phyloP scores from a whole-genome alignment of 2,329 filamentous ascomycete genomes.

The Macrophomina phaseolina region DNA sequence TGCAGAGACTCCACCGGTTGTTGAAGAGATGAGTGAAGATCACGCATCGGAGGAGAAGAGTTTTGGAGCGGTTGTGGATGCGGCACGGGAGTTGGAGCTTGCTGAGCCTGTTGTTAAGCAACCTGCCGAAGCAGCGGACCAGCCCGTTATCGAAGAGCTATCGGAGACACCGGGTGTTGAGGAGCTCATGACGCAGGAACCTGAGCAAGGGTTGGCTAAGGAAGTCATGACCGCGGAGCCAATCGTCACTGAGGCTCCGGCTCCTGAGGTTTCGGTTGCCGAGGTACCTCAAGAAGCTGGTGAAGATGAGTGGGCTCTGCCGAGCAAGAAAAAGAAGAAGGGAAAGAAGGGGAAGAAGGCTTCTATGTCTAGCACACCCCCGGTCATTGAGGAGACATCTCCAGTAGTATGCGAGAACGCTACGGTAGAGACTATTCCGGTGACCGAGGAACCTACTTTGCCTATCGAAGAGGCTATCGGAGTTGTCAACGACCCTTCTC shows the following conservation, averaged over 20 bases:
- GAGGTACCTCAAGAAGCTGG: slow-evolving; percentile 25
- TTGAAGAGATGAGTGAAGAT: not conserved
- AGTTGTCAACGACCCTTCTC: too few species aligned
- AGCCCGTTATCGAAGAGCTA: not conserved
- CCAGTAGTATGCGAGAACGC: not conserved
- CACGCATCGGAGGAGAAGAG: not conserved
- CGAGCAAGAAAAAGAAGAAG: slow-evolving; percentile 33
- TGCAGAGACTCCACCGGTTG: not conserved
- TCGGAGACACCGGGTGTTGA: too few species aligned
- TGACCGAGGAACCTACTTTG: too few species aligned
- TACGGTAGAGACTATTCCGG: too few species aligned
- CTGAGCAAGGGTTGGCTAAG: not conserved
- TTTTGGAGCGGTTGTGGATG: not conserved
- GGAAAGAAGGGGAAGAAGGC: slow-evolving; percentile 32
- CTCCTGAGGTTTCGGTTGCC: not conserved
- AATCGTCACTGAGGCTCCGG: not conserved
- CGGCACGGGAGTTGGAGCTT: not conserved
- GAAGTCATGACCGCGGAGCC: not conserved
- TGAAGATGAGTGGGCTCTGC: slow-evolving; percentile 27
- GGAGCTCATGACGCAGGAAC: too few species aligned
- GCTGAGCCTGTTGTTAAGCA: not conserved
- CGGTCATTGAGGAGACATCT: not conserved
- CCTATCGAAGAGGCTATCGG: too few species aligned
- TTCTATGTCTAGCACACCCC: not conserved
- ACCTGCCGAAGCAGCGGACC: not conserved